Evolutionary conservation across 352 stramenopile species (phyloP), one percentile per base, ranked within the genome.

Genomic region (Pythium scleroteichum): DNA sequence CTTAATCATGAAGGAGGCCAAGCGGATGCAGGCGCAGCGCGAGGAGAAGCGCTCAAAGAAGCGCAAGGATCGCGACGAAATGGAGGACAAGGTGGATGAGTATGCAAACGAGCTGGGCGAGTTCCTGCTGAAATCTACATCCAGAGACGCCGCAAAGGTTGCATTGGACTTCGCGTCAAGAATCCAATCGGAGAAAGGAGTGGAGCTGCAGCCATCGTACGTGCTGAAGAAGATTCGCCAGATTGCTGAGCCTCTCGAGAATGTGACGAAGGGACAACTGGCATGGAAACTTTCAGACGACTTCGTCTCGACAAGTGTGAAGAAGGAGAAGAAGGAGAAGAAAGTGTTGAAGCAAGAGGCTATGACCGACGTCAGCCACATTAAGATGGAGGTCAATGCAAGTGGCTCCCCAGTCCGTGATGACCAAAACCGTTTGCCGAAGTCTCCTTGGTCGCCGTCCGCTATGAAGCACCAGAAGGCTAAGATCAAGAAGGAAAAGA

Each of bases 1-100:
- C 10, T 64, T 91, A 26, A 95, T 95, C 59, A 92, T 95, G 85
- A 92, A 91, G 38, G 86, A 95, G 47, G 86, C 86, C 10, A 92
- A 92, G 61, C 79, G 80, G 5, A 94, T 95, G 84, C 84, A 95
- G 47, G 81, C 70, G 5, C 82, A 91, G 39, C 82, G 85, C 7
- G 83, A 93, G 69, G 78, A 78, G 22, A 93, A 92, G 64, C 82
- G 86, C 17, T 64, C 73, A 13, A 94, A 92, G 53, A 94, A 94
- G 59, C 82, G 85, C 47, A 90, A 91, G 55, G 69, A 92, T 14
- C 72, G 76, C 20, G 72, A 89, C 47, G 70, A 85, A 39, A 83
- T 88, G 27, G 81, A 92, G 23, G 79, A 88, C 2, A 70, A 75
- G 4, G 76, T 94, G 38, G 81, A 91, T 22, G 69, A 82, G 20